These are phyloP conservation scores for Xylariaceae sp. DNA, from an alignment of 2,329 filamentous ascomycete genomes.

Conservation along the genomic window DNA sequence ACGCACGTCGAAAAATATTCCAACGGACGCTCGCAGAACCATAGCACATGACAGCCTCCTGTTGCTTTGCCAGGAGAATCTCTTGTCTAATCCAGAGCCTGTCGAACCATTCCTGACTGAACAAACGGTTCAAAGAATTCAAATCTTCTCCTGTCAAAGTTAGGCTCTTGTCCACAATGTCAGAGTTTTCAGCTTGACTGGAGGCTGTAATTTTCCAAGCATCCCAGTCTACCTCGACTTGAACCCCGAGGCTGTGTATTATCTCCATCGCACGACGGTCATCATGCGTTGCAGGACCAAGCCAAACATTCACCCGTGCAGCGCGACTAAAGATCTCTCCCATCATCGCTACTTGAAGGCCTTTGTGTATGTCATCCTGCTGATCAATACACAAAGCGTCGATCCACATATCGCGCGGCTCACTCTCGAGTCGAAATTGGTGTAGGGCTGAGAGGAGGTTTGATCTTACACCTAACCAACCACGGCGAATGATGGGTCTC, in stretches of 20 bases:
- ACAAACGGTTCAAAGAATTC: not conserved
- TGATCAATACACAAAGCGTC: slow-evolving; percentile 8
- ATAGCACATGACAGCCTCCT: not conserved
- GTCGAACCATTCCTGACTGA: not conserved
- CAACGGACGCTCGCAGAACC: not conserved
- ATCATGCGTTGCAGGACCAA: not conserved
- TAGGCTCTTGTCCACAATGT: not conserved
- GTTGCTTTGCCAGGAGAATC: not conserved
- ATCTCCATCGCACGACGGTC: not conserved
- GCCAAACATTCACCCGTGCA: slow-evolving; percentile 5
- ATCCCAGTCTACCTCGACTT: not conserved
- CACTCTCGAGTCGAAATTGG: not conserved
- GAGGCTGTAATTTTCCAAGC: not conserved
- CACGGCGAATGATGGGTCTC: not conserved
- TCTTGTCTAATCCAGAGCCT: not conserved
- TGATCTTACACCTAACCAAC: not conserved
- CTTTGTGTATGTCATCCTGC: slow-evolving; percentile 2
- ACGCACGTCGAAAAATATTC: not conserved
- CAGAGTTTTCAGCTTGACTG: not conserved
- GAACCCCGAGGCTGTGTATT: not conserved
- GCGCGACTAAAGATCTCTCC: slow-evolving; percentile 9
- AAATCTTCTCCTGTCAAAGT: not conserved
- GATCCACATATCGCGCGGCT: slow-evolving; percentile 7
- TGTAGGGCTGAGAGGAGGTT: not conserved
- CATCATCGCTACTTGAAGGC: slow-evolving; percentile 1